Evolutionary conservation across 768 basidiomycete species (phyloP), one percentile per base, ranked within the genome.

Genomic region (Leccinum olivaceopallidum): DNA sequence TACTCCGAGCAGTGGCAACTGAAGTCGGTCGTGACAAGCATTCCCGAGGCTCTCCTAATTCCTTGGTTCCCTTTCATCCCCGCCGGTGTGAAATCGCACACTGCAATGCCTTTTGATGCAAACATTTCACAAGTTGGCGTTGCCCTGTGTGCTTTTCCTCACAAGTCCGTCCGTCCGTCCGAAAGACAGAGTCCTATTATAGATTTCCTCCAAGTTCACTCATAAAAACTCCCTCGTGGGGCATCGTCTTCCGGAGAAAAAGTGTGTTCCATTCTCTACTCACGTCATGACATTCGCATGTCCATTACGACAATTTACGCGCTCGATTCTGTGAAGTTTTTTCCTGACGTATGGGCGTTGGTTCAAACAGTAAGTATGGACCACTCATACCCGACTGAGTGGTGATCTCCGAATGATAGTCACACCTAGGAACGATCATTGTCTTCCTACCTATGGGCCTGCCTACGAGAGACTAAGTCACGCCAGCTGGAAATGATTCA

Each of bases 381-480:
- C 28, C 28, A 30, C 28, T 30, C 28, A 30, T 30, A 30, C 83
- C 4, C 65, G 70, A 1, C 77, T 71, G 28, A 26, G 80, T 85
- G 32, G 77, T 37, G 83, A 83, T 26, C 26, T 26, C 26, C 1
- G 82, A 28, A 71, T 82, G 36, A 37, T 16, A 6, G 36, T 18
- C 37, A 8, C 16, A 16, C 16, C 36, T 16, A 37, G 36, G 14
- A 37, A 37, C 13, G 34, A 14, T 8, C 34, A 14, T 36, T 36
- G 13, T 14, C 34, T 14, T 36, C 34, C 34, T 36, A 36, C 34
- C 34, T 36, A 36, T 13, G 13, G 5, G 34, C 34, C 13, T 36
- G 34, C 34, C 12, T 14, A 13, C 13, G 34, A 13, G 34, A 36
- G 34, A 34, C 9, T 36, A 36, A 36, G 13, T 36, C 13, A 36